Evolutionary conservation across 371 early-diverging fungal genomes (phyloP).

Genomic region (Caulochytrium protostelioides): DNA sequence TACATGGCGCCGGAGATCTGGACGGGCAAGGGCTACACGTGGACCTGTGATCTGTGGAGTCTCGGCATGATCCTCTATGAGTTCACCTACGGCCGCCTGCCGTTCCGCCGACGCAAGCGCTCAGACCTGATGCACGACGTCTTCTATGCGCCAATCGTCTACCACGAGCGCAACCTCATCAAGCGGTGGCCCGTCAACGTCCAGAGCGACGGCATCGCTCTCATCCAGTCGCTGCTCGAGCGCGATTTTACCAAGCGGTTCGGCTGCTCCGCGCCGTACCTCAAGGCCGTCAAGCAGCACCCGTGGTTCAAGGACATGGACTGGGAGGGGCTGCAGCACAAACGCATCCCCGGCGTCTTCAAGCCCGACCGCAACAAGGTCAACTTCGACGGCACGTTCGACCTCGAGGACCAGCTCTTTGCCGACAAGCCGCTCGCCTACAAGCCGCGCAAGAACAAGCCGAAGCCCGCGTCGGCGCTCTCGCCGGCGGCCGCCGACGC

Average conservation of each 20-base stretch:
- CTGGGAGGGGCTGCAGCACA: slow-evolving; percentile 22
- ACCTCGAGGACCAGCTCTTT: slow-evolving; percentile 69
- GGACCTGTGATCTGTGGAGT: slow-evolving; percentile 72
- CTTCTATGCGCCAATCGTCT: too few relatives aligned
- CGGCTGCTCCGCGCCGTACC: too few relatives aligned
- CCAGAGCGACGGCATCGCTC: too few relatives aligned
- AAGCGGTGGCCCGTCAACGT: too few relatives aligned
- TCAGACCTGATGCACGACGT: too few relatives aligned
- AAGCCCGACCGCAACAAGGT: slow-evolving; percentile 10
- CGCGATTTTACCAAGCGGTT: too few relatives aligned
- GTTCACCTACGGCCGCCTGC: slow-evolving; percentile 47
- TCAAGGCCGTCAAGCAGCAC: slow-evolving; percentile 22
- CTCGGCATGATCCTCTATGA: slow-evolving; percentile 67
- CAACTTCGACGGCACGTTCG: slow-evolving; percentile 44
- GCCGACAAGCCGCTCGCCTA: slow-evolving; percentile 58
- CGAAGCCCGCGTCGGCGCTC: too few relatives aligned
- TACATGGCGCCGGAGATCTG: slow-evolving; percentile 60
- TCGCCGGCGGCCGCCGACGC: too few relatives aligned
- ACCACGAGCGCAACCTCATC: too few relatives aligned
- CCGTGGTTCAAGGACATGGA: slow-evolving; percentile 28
- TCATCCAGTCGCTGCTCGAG: too few relatives aligned
- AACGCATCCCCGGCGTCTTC: slow-evolving; percentile 31
- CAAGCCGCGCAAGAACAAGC: slow-evolving; percentile 18
- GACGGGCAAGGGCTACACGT: slow-evolving; percentile 39
- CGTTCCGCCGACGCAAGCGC: slow-evolving; percentile 40